phyloP scores from a whole-genome alignment of 805 yeast genomes.

The Saccharomycopsis sp. region DNA sequence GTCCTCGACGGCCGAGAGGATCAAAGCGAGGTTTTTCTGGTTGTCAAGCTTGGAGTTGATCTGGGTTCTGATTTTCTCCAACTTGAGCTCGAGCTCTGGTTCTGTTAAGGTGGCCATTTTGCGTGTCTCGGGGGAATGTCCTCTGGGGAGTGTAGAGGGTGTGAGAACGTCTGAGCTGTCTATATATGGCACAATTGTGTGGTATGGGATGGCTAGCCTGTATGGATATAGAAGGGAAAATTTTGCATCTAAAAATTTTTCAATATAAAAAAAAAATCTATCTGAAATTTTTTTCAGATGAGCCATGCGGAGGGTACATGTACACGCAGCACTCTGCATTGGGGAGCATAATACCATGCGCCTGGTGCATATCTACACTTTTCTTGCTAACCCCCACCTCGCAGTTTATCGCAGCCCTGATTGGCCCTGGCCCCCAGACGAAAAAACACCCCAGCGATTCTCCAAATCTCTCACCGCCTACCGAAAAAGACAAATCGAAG shows the following conservation, averaged over 20 bases:
- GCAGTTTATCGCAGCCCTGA: neutral
- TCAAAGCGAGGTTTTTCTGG: conserved; percentile 78
- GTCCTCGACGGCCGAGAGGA: conserved; percentile 86
- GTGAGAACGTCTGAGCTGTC: too few relatives aligned
- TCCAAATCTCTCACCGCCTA: neutral
- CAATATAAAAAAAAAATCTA: neutral
- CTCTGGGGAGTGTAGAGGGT: too few relatives aligned
- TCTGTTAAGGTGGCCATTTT: neutral
- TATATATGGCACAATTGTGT: too few relatives aligned
- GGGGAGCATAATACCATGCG: too few relatives aligned
- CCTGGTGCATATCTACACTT: neutral
- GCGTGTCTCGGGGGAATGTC: neutral
- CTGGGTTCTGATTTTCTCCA: conserved; percentile 65
- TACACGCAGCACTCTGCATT: neutral
- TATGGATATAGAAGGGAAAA: neutral
- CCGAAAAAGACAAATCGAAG: neutral
- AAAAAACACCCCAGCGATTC: neutral
- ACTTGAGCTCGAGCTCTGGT: conserved; percentile 50
- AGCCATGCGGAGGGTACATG: neutral
- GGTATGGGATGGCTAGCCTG: too few relatives aligned
- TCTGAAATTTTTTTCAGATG: neutral
- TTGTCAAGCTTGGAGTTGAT: conserved; percentile 73
- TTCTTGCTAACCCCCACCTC: neutral
- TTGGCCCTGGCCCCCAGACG: neutral
- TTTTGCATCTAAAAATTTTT: neutral